These are phyloP conservation scores for Diversispora epigaea DNA, from an alignment of 192 early-diverging fungal species.

Conservation along the genomic window DNA sequence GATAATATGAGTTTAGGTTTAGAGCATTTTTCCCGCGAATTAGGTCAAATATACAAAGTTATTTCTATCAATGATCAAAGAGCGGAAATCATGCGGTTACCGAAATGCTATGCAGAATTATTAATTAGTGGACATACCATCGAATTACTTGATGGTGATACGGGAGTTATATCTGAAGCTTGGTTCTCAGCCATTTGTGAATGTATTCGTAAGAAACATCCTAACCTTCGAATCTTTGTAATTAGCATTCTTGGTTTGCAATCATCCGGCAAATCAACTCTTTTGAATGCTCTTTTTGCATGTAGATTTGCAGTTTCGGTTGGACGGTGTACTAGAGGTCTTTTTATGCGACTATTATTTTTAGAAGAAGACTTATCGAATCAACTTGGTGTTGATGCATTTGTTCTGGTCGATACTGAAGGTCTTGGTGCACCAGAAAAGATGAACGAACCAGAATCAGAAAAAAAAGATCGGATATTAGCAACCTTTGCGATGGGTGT, in stretches of 20 bases:
- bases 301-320: conserved; percentile 32
- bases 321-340: conserved; percentile 27
- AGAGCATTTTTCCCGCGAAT: conserved; percentile 29
- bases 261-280: conserved; percentile 29
- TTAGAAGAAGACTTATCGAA: conserved; percentile 12
- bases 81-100: not conserved
- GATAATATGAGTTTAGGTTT: conserved; percentile 30
- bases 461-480: conserved; percentile 29
- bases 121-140: conserved; percentile 28
- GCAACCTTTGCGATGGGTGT: conserved; percentile 35
- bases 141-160: conserved; percentile 33
- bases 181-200: conserved; percentile 32
- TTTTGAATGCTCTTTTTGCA: conserved; percentile 33
- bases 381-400: conserved; percentile 27
- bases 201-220: not conserved
- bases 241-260: conserved; percentile 31
- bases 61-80: not conserved
- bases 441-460: conserved; percentile 20
- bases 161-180: conserved; percentile 28
- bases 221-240: conserved; percentile 18
- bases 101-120: too few relatives aligned
- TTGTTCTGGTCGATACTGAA: conserved; percentile 30
- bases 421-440: conserved; percentile 31
- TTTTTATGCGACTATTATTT: too few relatives aligned
- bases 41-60: conserved; percentile 24